phyloP scores from a whole-genome alignment of 163 green algal species.

The Volvox carteri region DNA sequence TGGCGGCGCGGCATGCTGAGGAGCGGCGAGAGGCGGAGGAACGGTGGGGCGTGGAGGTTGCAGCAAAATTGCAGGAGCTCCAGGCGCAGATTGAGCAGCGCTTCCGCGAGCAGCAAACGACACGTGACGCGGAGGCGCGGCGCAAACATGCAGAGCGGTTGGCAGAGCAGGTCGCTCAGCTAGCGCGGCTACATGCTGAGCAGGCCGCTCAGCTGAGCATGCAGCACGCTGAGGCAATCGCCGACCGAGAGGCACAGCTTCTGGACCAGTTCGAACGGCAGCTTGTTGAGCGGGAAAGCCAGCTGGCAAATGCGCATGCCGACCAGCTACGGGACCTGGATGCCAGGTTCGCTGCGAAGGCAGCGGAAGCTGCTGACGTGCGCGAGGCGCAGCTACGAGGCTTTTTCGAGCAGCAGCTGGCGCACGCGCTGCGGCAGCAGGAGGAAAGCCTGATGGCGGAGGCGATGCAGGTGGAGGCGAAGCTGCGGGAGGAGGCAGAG shows the following conservation, averaged over 20 bases:
- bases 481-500: not conserved
- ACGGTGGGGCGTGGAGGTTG: not conserved
- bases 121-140: constrained; percentile 30
- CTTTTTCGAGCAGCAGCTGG: not conserved
- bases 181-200: constrained; percentile 35
- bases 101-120: not conserved
- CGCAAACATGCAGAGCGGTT: constrained; percentile 30
- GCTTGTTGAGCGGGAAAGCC: not conserved
- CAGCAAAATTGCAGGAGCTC: not conserved
- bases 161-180: constrained; percentile 41
- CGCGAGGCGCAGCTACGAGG: not conserved
- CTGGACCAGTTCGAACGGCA: not conserved
- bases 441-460: constrained; percentile 3
- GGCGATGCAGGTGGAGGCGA: constrained; percentile 16
- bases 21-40: constrained; percentile 20
- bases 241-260: constrained; percentile 24
- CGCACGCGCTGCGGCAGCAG: constrained; percentile 32
- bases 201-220: not conserved
- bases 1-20: constrained; percentile 13
- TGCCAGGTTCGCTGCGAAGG: not conserved
- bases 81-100: not conserved
- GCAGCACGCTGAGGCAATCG: constrained; percentile 24
- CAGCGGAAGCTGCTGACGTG: constrained; percentile 1
- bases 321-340: constrained; percentile 20
- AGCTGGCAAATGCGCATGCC: constrained; percentile 3